Percentiles rank a stretch among this genome's conserved stretches.
These are phyloP conservation scores for Planoprotostelium fungivorum DNA, from an alignment of 78 protist genomes.

Conservation along the genomic window DNA sequence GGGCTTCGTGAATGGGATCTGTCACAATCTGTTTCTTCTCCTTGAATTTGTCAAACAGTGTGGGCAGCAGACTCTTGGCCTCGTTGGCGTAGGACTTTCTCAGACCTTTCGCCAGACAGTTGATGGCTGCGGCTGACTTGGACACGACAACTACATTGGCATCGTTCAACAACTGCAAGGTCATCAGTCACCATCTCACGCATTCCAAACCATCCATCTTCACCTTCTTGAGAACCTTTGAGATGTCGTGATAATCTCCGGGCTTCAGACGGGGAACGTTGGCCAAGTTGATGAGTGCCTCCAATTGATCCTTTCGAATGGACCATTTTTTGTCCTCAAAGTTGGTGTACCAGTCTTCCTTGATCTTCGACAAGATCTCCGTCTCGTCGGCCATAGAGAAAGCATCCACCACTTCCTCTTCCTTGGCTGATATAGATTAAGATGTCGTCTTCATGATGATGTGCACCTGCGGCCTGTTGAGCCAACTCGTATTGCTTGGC, in stretches of 20 bases:
- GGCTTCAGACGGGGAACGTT: conserved; percentile 24
- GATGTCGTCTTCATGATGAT: too few species aligned
- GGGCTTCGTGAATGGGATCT: conserved; percentile 24
- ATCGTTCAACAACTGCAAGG: conserved; percentile 28
- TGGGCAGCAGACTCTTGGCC: conserved; percentile 18
- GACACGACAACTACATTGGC: conserved; percentile 30
- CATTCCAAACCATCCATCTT: too few species aligned
- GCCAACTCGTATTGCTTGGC: neutral
- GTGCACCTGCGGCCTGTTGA: neutral
- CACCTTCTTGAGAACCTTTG: conserved; percentile 30
- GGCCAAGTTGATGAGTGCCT: neutral
- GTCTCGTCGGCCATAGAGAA: neutral
- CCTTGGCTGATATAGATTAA: too few species aligned
- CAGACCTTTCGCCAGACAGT: conserved; percentile 32
- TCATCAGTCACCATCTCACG: neutral
- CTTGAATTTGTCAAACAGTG: conserved; percentile 35
- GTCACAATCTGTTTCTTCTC: conserved; percentile 35
- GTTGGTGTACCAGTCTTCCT: neutral
- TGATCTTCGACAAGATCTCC: neutral
- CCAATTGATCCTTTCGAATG: neutral
- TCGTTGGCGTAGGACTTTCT: conserved; percentile 5
- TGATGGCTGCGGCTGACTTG: conserved; percentile 26
- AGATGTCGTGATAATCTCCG: conserved; percentile 27
- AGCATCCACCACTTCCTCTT: neutral
- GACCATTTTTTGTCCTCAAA: neutral